Conservation (phyloP, 1,139 yeast species). For the Pichia sp. region DNA sequence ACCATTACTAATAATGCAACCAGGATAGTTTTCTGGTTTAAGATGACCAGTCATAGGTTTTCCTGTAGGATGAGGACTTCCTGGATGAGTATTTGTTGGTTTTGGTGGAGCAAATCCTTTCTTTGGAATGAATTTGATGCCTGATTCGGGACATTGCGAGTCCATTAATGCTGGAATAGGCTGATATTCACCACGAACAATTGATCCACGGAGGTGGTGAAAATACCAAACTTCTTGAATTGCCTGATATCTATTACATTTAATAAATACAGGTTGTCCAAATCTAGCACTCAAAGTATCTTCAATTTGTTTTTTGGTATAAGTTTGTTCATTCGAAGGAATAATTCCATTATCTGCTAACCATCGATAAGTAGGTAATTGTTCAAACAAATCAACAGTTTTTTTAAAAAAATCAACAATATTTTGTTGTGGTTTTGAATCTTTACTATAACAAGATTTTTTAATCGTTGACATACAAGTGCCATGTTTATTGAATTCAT, state of each 20-base stretch:
- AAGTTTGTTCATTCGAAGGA: constrained; percentile 52
- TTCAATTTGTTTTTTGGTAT: constrained; percentile 58
- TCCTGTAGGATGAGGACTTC: constrained; percentile 29
- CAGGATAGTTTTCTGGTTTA: constrained; percentile 49
- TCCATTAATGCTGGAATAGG: constrained; percentile 54
- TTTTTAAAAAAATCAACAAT: constrained; percentile 74
- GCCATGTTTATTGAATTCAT: constrained; percentile 94
- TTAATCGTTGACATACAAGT: constrained; percentile 81
- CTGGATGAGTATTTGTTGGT: constrained; percentile 33
- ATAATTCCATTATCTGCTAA: constrained; percentile 60
- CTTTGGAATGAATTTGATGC: constrained; percentile 76
- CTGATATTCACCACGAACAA: constrained; percentile 55
- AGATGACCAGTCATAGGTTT: constrained; percentile 36
- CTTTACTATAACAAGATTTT: constrained; percentile 55
- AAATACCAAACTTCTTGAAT: constrained; percentile 89
- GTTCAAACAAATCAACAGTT: constrained; percentile 56
- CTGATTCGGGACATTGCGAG: constrained; percentile 62
- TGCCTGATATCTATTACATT: constrained; percentile 63
- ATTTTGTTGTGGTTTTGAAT: constrained; percentile 43
- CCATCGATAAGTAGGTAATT: constrained; percentile 67
- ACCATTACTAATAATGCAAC: constrained; percentile 82
- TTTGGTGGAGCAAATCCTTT: constrained; percentile 37
- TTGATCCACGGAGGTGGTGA: constrained; percentile 72
- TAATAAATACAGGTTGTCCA: constrained; percentile 60
- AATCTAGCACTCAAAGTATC: constrained; percentile 56